Evolutionary conservation across 148 eudicot genomes (phyloP), one percentile per base, ranked within the genome.

Genomic region (Talinum fruticosum): DNA sequence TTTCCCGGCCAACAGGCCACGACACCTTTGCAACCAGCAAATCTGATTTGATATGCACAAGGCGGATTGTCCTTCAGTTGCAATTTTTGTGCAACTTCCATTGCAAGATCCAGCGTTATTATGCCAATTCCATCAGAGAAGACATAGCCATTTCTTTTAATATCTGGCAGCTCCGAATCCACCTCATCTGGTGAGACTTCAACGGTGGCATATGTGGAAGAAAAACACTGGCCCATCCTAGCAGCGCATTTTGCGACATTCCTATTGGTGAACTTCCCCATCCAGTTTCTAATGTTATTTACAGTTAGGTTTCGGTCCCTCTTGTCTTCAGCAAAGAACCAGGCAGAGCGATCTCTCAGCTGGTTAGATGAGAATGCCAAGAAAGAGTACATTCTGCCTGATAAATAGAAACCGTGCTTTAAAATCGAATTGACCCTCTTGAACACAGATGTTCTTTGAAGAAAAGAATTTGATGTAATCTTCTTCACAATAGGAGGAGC

Each of bases 71-170:
- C 84, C 21, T 38, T 83, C 59, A 92, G 73, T 37, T 88, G 88
- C 84, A 91, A 69, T 79, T 77, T 92, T 77, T 84, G 83, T 5
- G 99, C 99, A 80, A 95, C 97, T 82, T 88, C 85, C 66, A 73
- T 68, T 30, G 96, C 97, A 30, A 95, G 94, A 74, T 95, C 94
- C 64, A 86, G 82, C 6, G 97, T 83, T 32, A 95, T 91, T 77
- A 80, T 89, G 7, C 99, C 96, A 49, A 95, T 95, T 53, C 99
- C 99, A 72, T 95, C 99, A 2, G 99, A 95, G 78, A 95, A 95
- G 69, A 70, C 87, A 81, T 95, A 95, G 0, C 62, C 78, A 44
- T 92, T 91, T 78, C 96, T 86, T 79, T 82, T 30, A 35, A 92
- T 82, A 75, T 95, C 94, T 0, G 86, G 85, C 37, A 86, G 81